Evolutionary conservation across 371 early-diverging fungal genomes (phyloP).

Genomic region (Sanchytrium tribonematis): DNA sequence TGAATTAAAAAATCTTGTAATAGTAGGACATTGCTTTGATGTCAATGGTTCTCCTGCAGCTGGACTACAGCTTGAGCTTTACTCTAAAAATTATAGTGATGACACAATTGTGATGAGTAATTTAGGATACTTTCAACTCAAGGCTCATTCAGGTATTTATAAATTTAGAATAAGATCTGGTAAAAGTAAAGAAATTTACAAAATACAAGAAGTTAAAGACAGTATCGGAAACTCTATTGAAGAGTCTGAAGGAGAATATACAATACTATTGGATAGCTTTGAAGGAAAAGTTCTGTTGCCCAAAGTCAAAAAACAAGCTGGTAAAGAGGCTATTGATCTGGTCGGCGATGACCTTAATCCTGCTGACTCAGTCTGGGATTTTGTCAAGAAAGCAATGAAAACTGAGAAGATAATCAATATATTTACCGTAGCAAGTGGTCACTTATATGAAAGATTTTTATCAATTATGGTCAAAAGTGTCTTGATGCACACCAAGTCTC

Average conservation of each 20-base stretch:
- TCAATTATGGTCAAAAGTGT: constrained; percentile 86
- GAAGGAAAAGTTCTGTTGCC: constrained; percentile 51
- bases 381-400: neutral
- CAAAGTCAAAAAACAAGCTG: constrained; percentile 5
- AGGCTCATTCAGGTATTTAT: constrained; percentile 70
- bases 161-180: constrained; percentile 43
- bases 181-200: constrained; percentile 41
- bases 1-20: constrained; percentile 43
- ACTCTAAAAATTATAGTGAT: constrained; percentile 24
- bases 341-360: neutral
- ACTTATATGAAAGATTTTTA: constrained; percentile 78
- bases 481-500: constrained; percentile 44
- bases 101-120: constrained; percentile 91
- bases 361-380: neutral
- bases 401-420: constrained; percentile 35
- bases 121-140: constrained; percentile 72
- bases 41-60: constrained; percentile 39
- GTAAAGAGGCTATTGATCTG: neutral
- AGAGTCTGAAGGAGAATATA: constrained; percentile 10
- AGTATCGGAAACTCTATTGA: neutral
- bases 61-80: constrained; percentile 59
- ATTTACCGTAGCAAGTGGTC: constrained; percentile 85
- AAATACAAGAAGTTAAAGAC: constrained; percentile 11
- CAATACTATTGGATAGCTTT: constrained; percentile 34
- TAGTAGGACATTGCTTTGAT: constrained; percentile 21